These are phyloP conservation scores for Saturnispora silvae DNA, from an alignment of 805 yeast species.

Conservation along the genomic window DNA sequence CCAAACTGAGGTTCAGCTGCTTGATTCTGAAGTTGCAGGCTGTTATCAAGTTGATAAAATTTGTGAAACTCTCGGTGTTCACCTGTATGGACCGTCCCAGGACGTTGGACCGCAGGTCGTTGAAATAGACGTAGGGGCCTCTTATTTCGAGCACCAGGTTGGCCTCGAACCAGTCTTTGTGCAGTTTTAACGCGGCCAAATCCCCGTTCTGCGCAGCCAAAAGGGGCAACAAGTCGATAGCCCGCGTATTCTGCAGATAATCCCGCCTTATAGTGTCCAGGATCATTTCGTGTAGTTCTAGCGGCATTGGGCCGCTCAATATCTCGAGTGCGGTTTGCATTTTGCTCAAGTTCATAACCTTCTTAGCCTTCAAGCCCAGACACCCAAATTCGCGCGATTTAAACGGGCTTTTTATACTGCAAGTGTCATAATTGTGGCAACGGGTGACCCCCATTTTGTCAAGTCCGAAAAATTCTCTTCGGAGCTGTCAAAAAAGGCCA, in stretches of 20 bases:
- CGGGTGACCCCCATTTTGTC: no score
- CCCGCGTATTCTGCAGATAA: slow-evolving; percentile 1
- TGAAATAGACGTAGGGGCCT: slow-evolving; percentile 3
- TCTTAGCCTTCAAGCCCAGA: no score
- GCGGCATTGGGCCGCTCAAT: no score
- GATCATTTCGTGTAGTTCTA: background rate
- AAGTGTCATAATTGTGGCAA: no score
- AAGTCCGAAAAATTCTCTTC: no score
- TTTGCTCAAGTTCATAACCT: no score
- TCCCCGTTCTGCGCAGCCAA: background rate
- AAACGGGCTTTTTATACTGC: no score
- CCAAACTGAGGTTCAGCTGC: slow-evolving; percentile 2
- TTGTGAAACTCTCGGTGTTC: background rate
- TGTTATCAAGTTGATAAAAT: background rate
- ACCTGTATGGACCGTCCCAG: slow-evolving; percentile 3
- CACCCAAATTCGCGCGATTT: no score
- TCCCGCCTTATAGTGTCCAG: background rate
- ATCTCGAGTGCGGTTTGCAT: no score
- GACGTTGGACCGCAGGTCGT: background rate
- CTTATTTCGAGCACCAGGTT: slow-evolving; percentile 1
- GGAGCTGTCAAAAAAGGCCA: no score
- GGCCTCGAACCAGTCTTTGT: slow-evolving; percentile 1
- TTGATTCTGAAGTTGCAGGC: background rate
- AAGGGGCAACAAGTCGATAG: slow-evolving; percentile 3
- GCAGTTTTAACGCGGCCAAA: background rate